Base-by-base conservation (phyloP, 2,329 filamentous ascomycete species). In the Ceratocystis ficicola region DNA sequence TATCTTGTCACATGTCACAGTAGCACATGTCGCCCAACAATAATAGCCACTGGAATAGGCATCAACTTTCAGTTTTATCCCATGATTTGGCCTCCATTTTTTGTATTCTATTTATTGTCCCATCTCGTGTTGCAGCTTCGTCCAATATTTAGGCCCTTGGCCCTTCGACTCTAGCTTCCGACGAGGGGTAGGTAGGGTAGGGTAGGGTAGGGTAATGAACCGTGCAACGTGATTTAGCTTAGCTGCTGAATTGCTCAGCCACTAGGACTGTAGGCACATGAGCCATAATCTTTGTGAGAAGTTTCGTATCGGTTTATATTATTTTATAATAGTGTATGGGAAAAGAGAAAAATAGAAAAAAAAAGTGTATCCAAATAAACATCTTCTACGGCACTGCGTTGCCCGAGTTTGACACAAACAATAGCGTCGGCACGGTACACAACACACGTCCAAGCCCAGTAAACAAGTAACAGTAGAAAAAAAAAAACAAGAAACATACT, bases 141-240 rank as follows among this genome's bases (percentile, higher is more conserved):
- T 59, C 30, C 30, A 6, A 59, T 59, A 30, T 59, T 32, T 32
- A 12, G 17, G 12, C 46, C n/a, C n/a, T 25, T 28, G 30, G 15
- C 55, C 55, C 17, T 28, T 59, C 55, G 55, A 28, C 8, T 32
- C 55, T 30, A 59, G 28, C 55, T 59, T 59, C 55, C 55, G 55
- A 32, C 7, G 28, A 15, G 25, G 3, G n/a, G 20, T 22, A 25
- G 12, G 50, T 22, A 12, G 4, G n/a, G 20, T 22, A 4, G 22
- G n/a, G 50, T 8, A 15, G 22, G 12, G 55, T 28, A 25, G 55
- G 17, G 55, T 28, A 30, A 20, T 59, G 28, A n/a, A 25, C 25
- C 52, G 52, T 59, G 52, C 25, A 59, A 59, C 55, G 55, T 59
- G 28, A 59, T 59, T n/a, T 28, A 32, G 17, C 55, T 32, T 15